Base-by-base conservation (phyloP, 2,329 filamentous ascomycete species). In the Pseudophaeomoniella oleicola region DNA sequence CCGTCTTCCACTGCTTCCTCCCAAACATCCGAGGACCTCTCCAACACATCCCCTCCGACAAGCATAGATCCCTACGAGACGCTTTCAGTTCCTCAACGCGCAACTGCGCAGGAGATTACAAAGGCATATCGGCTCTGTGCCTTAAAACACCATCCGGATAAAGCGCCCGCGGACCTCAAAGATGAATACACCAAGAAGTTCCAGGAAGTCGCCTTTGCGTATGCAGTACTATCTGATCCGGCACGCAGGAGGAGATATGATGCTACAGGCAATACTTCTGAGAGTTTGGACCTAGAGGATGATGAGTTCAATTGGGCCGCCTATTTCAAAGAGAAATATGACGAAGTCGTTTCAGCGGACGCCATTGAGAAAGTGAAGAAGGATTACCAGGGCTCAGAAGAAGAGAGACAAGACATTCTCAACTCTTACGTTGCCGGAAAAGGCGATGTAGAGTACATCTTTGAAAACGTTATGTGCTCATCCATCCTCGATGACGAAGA, bases 131-230 rank as follows among this genome's bases (percentile, higher is more conserved):
- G 83, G 51, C 88, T 85, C 56, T 73, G 80, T 18, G 86, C 86
- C 3, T 67, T 93, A 40, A 82, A 75, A 54, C 71, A 82, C 48
- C 86, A 94, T 49, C 79, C 79, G 81, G 86, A 94, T 69, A 94
- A 94, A 64, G 83, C 77, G 3, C 46, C 73, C 12, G 66, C 72
- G 1, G 68, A 75, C 15, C 63, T 78, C 36, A 85, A 84, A 51
- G 69, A 77, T 16, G 63, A 70, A 30, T 88, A 90, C 2, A 79
- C 94, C 48, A 67, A 69, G 42, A 79, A 72, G 37, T 98, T 98
- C 57, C 90, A 98, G 59, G 69, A 81, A 47, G 77, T 98, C 47
- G 88, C 88, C 16, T 88, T 94, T 51, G 88, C 90, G 36, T 94
- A 96, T 53, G 88, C 86, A 19, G 74, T 98, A 35, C 81, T 98